Conservation (phyloP, 2,329 filamentous ascomycete genomes). For the Aspergillus sp. region DNA sequence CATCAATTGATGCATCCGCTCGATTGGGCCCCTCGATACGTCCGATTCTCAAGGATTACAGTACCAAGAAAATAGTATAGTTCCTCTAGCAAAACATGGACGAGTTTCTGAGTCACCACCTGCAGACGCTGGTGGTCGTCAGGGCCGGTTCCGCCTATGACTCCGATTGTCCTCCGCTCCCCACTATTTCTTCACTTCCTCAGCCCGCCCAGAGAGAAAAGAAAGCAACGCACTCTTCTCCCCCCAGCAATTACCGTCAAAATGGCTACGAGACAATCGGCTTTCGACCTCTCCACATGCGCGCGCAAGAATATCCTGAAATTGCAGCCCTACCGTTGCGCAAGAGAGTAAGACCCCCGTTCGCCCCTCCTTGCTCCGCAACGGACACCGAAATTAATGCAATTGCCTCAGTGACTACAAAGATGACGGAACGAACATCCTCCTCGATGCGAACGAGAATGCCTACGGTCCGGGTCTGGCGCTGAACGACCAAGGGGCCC, state of each 20-base stretch:
- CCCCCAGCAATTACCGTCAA: conserved; percentile 17
- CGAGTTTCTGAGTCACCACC: not conserved
- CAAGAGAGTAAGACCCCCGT: conserved; percentile 68
- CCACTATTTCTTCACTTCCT: conserved; percentile 12
- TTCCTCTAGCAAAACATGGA: not conserved
- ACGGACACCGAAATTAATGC: conserved; percentile 17
- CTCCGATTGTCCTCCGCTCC: conserved; percentile 16
- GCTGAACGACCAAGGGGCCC: conserved; percentile 53
- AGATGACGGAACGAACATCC: conserved; percentile 92
- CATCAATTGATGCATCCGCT: not conserved
- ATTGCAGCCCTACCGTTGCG: conserved; percentile 79
- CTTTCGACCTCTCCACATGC: conserved; percentile 75
- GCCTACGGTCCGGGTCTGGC: conserved; percentile 83
- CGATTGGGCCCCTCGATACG: not conserved
- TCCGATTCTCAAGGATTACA: not conserved
- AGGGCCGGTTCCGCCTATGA: conserved; percentile 13
- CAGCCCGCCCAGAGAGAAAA: conserved; percentile 1
- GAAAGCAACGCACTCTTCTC: not conserved
- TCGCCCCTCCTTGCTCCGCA: conserved; percentile 11
- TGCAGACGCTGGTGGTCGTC: not conserved
- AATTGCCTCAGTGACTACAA: conserved; percentile 82
- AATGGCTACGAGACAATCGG: conserved; percentile 49
- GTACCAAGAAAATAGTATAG: not conserved
- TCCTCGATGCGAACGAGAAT: conserved; percentile 98
- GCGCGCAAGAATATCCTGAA: conserved; percentile 77